Evolutionary conservation across 768 basidiomycete genomes (phyloP).

Genomic region (Boletus rufocinnamomeus): DNA sequence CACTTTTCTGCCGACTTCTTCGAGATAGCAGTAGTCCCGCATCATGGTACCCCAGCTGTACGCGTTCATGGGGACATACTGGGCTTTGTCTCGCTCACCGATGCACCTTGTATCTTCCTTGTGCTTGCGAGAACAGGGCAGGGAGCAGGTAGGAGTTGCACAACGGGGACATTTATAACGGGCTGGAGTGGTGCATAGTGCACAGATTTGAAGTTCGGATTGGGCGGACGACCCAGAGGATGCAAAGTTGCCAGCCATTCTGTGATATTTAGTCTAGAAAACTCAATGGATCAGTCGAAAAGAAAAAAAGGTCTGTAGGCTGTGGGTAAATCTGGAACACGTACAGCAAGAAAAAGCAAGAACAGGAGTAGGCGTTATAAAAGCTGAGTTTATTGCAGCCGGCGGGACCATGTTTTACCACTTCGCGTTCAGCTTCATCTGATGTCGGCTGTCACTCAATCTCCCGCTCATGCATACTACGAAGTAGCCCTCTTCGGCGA

Average conservation of each 20-base stretch:
- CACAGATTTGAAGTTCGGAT: constrained; percentile 41
- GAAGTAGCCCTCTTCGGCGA: constrained; percentile 84
- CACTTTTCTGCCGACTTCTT: constrained; percentile 78
- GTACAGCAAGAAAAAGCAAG: no score
- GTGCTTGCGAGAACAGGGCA: constrained; percentile 67
- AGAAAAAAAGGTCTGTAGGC: background rate
- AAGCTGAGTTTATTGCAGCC: background rate
- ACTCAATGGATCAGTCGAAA: background rate
- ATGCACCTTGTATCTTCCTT: constrained; percentile 63
- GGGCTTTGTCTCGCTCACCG: constrained; percentile 71
- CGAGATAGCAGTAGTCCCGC: constrained; percentile 85
- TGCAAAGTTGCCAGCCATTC: constrained; percentile 11
- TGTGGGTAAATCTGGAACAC: background rate
- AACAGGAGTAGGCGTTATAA: no score
- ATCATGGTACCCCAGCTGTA: constrained; percentile 88
- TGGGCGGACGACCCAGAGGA: constrained; percentile 19
- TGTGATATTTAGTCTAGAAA: background rate
- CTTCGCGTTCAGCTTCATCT: background rate
- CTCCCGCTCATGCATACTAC: constrained; percentile 64
- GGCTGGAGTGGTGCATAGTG: constrained; percentile 49
- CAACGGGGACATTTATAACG: constrained; percentile 86
- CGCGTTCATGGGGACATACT: constrained; percentile 78
- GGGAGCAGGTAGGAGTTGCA: constrained; percentile 68
- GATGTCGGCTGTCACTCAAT: constrained; percentile 28
- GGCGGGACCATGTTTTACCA: background rate